Evolutionary conservation across 805 yeast genomes (phyloP), one percentile per base, ranked within the genome.

Genomic region (Yarrowia osloensis): DNA sequence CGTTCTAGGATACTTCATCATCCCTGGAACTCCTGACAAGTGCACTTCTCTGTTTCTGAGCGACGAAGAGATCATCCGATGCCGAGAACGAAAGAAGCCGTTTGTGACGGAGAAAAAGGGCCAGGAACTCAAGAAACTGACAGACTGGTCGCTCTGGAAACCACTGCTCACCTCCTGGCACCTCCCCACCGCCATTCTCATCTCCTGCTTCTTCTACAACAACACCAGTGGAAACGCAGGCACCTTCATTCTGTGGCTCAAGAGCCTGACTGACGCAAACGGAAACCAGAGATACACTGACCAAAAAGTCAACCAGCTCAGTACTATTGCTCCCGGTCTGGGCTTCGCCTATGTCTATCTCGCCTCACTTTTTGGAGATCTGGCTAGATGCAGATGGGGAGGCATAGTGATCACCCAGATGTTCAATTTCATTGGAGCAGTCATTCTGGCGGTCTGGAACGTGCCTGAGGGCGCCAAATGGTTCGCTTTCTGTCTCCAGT

Each of bases 21-120:
- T 74, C 26, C 83, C 84, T 13, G 81, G 80, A 68, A 79, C 80
- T 71, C 88, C 89, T 17, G 89, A 86, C 75, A 81, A 81, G 66
- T 82, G 87, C 73, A n/a, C n/a, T 4, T 35, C 44, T 54, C 29
- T 54, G 44, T 54, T 54, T 35, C 33, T 54, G n/a, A 17, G 44
- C 2, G 61, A 54, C n/a, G 44, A 54, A 15, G 61, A 54, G 22
- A 54, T 54, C 9, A 7, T 54, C 7, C 13, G 42, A n/a, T 35
- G 44, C 6, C n/a, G 61, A 35, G 61, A 54, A 24, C 29, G 61
- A 5, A 37, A 35, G 17, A 54, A 54, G 22, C 44, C 61, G 2
- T 54, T 37, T 35, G 40, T 33, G 15, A 50, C 57, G 21, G 57
- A 50, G 22, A 54, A 54, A 11, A 54, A 54, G 22, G 44, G 44